Conservation (phyloP, 306 rosid species). For the Adenanthera pavonina region DNA sequence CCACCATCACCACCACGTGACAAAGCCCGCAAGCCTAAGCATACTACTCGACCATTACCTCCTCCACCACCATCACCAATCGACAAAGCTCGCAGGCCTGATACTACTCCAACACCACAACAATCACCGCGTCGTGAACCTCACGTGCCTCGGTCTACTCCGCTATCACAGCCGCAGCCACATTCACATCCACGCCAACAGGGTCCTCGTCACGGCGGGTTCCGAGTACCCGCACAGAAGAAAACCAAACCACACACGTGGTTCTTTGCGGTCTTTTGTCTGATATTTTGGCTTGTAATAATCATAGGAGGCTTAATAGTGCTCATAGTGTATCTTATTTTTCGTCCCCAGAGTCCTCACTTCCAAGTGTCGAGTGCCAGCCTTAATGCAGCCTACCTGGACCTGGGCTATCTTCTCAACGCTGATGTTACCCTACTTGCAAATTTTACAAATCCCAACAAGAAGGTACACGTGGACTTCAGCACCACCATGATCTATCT, state of each 20-base stretch:
- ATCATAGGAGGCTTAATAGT: constrained; percentile 78
- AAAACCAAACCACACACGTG: constrained; percentile 55
- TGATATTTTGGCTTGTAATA: constrained; percentile 76
- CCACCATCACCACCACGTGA: background rate
- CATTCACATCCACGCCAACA: background rate
- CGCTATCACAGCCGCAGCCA: background rate
- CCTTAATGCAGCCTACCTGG: constrained; percentile 88
- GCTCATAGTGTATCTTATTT: constrained; percentile 79
- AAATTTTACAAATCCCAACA: constrained; percentile 92
- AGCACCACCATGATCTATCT: constrained; percentile 63
- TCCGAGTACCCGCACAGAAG: constrained; percentile 28
- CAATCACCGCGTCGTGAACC: constrained; percentile 10
- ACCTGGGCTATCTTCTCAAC: constrained; percentile 84
- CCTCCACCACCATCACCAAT: background rate
- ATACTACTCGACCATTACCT: background rate
- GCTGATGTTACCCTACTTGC: constrained; percentile 82
- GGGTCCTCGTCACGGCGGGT: background rate
- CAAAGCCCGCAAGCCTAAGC: too few relatives aligned
- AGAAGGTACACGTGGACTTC: constrained; percentile 78
- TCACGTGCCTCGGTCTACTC: background rate
- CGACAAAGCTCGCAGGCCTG: too few relatives aligned
- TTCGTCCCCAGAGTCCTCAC: constrained; percentile 78
- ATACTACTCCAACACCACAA: background rate
- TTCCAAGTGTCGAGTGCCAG: constrained; percentile 70
- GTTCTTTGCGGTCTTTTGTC: constrained; percentile 67